These are phyloP conservation scores for Rhodotorula sp. DNA, from an alignment of 1,284 basidiomycete genomes.

Conservation along the genomic window DNA sequence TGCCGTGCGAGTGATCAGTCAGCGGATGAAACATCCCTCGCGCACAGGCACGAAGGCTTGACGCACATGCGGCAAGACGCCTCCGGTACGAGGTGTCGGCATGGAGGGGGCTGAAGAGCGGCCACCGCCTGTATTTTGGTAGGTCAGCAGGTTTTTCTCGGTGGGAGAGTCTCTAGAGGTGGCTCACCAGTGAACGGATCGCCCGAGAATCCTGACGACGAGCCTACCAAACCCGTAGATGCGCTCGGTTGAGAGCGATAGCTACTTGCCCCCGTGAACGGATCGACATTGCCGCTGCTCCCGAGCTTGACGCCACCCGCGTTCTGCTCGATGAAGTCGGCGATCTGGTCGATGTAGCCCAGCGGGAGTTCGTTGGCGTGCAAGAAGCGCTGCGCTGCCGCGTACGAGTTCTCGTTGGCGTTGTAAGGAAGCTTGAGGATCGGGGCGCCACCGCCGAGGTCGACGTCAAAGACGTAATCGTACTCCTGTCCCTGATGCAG, in stretches of 20 bases:
- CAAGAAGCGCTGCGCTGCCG: conserved; percentile 85
- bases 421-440: conserved; percentile 95
- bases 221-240: background rate
- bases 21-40: background rate
- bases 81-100: conserved; percentile 1
- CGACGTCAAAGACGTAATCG: conserved; percentile 98
- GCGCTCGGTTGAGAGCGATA: conserved; percentile 52
- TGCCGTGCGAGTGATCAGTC: background rate
- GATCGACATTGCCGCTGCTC: conserved; percentile 69
- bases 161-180: too few species aligned
- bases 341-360: conserved; percentile 84
- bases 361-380: conserved; percentile 77
- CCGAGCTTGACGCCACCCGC: conserved; percentile 69
- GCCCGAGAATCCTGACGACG: conserved; percentile 27
- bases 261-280: conserved; percentile 77
- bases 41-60: accelerated
- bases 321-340: conserved; percentile 90
- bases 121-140: conserved; percentile 23
- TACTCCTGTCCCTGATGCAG: conserved; percentile 86
- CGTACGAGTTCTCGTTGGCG: conserved; percentile 82
- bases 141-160: background rate
- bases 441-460: conserved; percentile 87
- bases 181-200: conserved; percentile 52
- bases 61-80: conserved; percentile 35
- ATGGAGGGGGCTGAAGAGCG: conserved; percentile 18